Percentiles rank a stretch among this genome's conserved stretches.
phyloP scores from a whole-genome alignment of 2,329 filamentous ascomycete genomes.

The Ascomycota sp. region DNA sequence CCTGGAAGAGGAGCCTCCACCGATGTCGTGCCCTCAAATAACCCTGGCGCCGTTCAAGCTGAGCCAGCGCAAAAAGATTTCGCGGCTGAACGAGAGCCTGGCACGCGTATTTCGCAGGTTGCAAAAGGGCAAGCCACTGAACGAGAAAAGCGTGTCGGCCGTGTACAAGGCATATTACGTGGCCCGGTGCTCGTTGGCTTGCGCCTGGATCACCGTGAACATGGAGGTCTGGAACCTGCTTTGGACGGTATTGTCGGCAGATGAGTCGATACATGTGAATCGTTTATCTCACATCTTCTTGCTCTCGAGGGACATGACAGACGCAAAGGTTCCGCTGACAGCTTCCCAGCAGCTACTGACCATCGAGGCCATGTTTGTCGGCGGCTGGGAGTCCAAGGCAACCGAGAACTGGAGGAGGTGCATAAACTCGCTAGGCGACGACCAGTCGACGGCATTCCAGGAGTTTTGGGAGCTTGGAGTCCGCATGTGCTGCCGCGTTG shows the following conservation, averaged over 20 bases:
- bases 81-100: conserved; percentile 15
- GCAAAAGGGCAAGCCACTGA: conserved; percentile 8
- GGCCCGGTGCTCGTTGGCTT: conserved; percentile 21
- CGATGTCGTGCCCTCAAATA: conserved; percentile 6
- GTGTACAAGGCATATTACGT: conserved; percentile 30
- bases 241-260: conserved; percentile 39
- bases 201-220: conserved; percentile 33
- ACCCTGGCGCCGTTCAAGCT: conserved; percentile 15
- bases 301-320: conserved; percentile 45
- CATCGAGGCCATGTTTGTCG: conserved; percentile 46
- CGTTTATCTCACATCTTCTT: conserved; percentile 39
- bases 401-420: conserved; percentile 42
- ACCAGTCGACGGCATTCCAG: conserved; percentile 21
- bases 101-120: conserved; percentile 9
- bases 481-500: conserved; percentile 38
- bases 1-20: background rate
- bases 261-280: conserved; percentile 27
- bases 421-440: conserved; percentile 28
- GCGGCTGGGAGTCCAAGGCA: conserved; percentile 38
- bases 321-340: conserved; percentile 32
- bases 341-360: conserved; percentile 41
- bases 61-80: conserved; percentile 17
- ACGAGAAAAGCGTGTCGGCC: conserved; percentile 15
- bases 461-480: conserved; percentile 46
- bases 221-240: conserved; percentile 40